Evolutionary conservation across 371 early-diverging fungal genomes (phyloP), one percentile per base, ranked within the genome.

Genomic region (Funneliformis caledonium): DNA sequence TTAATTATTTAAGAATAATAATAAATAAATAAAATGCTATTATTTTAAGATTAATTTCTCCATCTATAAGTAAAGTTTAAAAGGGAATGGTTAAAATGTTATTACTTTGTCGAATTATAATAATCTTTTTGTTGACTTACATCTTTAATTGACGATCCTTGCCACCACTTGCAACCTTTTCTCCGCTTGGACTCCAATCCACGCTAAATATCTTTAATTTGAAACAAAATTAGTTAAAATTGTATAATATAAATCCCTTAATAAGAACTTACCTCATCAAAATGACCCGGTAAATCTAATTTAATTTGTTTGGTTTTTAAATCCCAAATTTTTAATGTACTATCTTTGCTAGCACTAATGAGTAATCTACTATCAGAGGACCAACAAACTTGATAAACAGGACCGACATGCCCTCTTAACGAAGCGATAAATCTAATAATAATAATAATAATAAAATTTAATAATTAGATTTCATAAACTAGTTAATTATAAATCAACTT

Each of bases 331-430:
- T 97, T 99, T 60, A 95, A 85, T 45, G 98, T 97, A 76, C 94
- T 94, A 87, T 99, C 99, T 84, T 95, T 93, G 83, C 95, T 94
- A n/a, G 94, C 89, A 74, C 95, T 95, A 75, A 97, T 88, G 60
- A 99, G 82, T 91, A 96, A 90, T 50, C 98, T 90, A 64, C 94
- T 93, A 83, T 99, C 99, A 5, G 96, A 89, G 4, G 97, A 96
- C 92, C 94, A 99, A 82, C 92, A 91, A 12, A 97, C 94, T 87
- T 97, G 97, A 88, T 97, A 98, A 5, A 98, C 98, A 9, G 96
- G 91, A 72, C 94, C 93, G 43, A 97, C 97, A 84, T 99, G 99
- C 45, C 98, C 98, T 48, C 97, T 91, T 47, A 98, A 89, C 62
- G 96, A 94, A 8, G 94, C 90, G 68, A 97, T 87, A 84, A 98